Percentiles rank a stretch among this genome's conserved stretches.
These are phyloP conservation scores for Penicillium sp. DNA, from an alignment of 2,329 filamentous ascomycete species.

Conservation along the genomic window DNA sequence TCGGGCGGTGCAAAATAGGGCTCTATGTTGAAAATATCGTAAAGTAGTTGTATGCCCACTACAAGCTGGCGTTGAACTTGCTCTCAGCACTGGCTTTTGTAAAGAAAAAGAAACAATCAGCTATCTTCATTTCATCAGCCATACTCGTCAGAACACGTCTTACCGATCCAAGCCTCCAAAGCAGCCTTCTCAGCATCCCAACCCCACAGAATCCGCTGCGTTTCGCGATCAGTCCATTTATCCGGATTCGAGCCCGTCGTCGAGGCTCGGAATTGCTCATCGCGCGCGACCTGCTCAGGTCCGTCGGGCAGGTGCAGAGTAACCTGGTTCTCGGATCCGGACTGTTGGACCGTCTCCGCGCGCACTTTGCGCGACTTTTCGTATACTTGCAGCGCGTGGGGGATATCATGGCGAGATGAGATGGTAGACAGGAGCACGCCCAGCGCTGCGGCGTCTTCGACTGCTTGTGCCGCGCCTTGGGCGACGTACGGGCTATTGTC, in stretches of 20 bases:
- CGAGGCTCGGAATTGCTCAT: conserved; percentile 41
- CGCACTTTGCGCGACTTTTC: conserved; percentile 42
- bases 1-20: neutral
- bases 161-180: conserved; percentile 34
- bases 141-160: neutral
- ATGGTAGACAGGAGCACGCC: conserved; percentile 37
- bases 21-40: conserved; percentile 1
- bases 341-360: conserved; percentile 42
- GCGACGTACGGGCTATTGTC: conserved; percentile 35
- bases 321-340: conserved; percentile 37
- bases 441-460: conserved; percentile 45
- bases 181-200: conserved; percentile 40
- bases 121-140: neutral
- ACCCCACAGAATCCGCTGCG: conserved; percentile 53
- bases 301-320: conserved; percentile 43
- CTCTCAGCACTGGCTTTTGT: neutral
- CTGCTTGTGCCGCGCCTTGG: conserved; percentile 51
- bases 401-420: conserved; percentile 34
- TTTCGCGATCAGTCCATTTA: conserved; percentile 67
- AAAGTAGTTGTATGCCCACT: neutral
- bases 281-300: conserved; percentile 41
- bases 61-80: conserved; percentile 21
- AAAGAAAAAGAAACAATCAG: neutral
- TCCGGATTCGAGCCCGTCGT: conserved; percentile 50
- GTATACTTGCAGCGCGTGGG: conserved; percentile 39